Evolutionary conservation across 352 stramenopile genomes (phyloP), one percentile per base, ranked within the genome.

Genomic region (Saprolegnia diclina): DNA sequence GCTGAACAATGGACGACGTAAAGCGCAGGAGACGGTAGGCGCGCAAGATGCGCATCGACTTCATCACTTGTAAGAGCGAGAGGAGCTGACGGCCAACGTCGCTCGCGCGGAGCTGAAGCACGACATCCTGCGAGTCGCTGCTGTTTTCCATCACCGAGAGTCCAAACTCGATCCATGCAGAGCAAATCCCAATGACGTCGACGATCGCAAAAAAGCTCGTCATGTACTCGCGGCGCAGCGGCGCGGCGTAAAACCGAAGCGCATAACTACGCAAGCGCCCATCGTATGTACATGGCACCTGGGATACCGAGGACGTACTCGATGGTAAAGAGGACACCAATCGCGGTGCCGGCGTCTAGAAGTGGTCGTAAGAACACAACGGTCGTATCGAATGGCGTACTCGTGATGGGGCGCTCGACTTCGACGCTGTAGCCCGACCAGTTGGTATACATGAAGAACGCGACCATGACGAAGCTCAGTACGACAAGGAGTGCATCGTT

Each of bases 11-110:
- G 9, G 85, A 91, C 14, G 73, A 81, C 10, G 85, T 86, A 55
- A 91, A 92, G 24, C 89, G 76, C 5, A 92, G 74, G 22, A 92
- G 77, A 9, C 85, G 85, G 44, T 88, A 91, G 7, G 86, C 77
- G 0, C 85, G 85, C 29, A 90, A 65, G 48, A 92, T 87, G 0
- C 85, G 82, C 26, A 91, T 56, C 13, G 85, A 77, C 6, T 80
- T 77, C 24, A 92, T 62, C 14, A 87, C 75, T 38, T 76, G 63
- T n/a, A 78, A 53, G 40, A 71, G 48, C 18, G 65, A 71, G 13
- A 65, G 65, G 22, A 65, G 55, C 24, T 71, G 65, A 1, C 65
- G 40, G 5, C 65, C 55, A 3, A 37, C 75, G 0, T 67, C 46
- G 24, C 78, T 62, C 1, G 72, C 70, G 22, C 57, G 37, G 16